Percentiles rank a stretch among this genome's conserved stretches.
Conservation (phyloP, 2,329 filamentous ascomycete species). For the Boeremia lycopersici region DNA sequence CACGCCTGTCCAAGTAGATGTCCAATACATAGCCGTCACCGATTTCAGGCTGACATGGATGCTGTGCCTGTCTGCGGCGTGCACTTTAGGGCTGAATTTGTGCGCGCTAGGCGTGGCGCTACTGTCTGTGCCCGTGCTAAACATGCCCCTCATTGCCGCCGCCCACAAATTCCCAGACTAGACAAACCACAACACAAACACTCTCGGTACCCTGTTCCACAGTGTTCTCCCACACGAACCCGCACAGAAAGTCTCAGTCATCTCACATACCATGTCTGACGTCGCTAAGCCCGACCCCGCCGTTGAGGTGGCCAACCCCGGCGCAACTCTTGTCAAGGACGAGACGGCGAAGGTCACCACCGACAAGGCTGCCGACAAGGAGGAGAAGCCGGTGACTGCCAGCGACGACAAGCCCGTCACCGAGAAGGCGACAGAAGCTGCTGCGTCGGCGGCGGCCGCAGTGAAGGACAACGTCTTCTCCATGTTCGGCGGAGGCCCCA, state of each 20-base stretch:
- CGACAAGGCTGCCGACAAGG: slow-evolving; percentile 40
- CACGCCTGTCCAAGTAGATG: not conserved
- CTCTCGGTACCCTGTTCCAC: slow-evolving; percentile 17
- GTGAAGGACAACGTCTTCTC: slow-evolving; percentile 76
- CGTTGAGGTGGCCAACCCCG: slow-evolving; percentile 47
- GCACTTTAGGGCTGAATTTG: slow-evolving; percentile 5
- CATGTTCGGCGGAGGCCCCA: slow-evolving; percentile 97
- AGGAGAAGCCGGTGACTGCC: slow-evolving; percentile 23
- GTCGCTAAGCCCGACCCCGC: slow-evolving; percentile 50
- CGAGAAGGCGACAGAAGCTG: slow-evolving; percentile 48
- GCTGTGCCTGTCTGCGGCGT: not conserved
- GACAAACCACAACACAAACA: slow-evolving; percentile 27
- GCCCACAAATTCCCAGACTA: slow-evolving; percentile 32
- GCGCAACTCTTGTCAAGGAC: slow-evolving; percentile 49
- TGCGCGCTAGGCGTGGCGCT: not conserved
- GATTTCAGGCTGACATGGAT: not conserved
- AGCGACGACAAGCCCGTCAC: slow-evolving; percentile 59
- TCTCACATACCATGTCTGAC: slow-evolving; percentile 42
- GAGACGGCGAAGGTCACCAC: slow-evolving; percentile 54
- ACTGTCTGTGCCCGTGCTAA: not conserved
- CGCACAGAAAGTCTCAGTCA: slow-evolving; percentile 2
- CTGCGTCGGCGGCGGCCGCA: slow-evolving; percentile 42
- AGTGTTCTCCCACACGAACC: slow-evolving; percentile 9
- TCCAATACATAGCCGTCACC: not conserved
- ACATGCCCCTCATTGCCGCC: slow-evolving; percentile 30